A percentile compares a stretch with the other conserved stretches of the same genome.
Conservation (phyloP, 306 rosid genomes). For the Inga laurina region DNA sequence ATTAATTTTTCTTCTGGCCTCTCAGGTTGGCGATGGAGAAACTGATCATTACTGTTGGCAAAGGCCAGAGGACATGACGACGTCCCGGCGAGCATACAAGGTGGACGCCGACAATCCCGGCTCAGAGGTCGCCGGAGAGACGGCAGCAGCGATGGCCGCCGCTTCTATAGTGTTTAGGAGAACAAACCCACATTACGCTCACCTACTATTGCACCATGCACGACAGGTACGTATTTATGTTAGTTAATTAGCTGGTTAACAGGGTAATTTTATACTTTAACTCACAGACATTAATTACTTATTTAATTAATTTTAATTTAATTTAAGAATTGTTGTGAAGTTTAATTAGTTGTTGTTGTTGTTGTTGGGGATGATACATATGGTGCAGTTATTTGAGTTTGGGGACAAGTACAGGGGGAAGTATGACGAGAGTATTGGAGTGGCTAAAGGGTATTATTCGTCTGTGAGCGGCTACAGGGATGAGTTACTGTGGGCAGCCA, state of each 20-base stretch:
- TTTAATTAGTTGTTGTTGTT: too few relatives aligned
- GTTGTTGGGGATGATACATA: neutral
- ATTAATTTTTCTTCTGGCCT: neutral
- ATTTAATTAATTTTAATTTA: neutral
- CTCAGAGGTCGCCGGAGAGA: constrained; percentile 76
- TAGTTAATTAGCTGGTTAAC: constrained; percentile 11
- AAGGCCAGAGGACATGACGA: constrained; percentile 88
- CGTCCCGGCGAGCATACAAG: constrained; percentile 72
- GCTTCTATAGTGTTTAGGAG: constrained; percentile 74
- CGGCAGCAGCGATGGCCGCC: constrained; percentile 73
- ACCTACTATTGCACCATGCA: constrained; percentile 78
- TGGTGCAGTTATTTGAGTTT: constrained; percentile 76
- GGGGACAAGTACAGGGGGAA: constrained; percentile 72
- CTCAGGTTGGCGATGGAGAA: constrained; percentile 78
- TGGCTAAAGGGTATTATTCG: constrained; percentile 60
- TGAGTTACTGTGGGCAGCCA: constrained; percentile 86
- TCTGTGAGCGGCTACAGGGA: constrained; percentile 89
- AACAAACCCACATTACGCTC: constrained; percentile 78
- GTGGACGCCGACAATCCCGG: constrained; percentile 66
- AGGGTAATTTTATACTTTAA: neutral
- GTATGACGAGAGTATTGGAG: constrained; percentile 75
- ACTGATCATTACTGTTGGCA: constrained; percentile 96
- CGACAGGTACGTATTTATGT: constrained; percentile 45
- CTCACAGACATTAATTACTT: neutral
- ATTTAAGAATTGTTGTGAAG: neutral